Evolutionary conservation across 306 rosid genomes (phyloP), one percentile per base, ranked within the genome.

Genomic region (Quercus engelmannii): DNA sequence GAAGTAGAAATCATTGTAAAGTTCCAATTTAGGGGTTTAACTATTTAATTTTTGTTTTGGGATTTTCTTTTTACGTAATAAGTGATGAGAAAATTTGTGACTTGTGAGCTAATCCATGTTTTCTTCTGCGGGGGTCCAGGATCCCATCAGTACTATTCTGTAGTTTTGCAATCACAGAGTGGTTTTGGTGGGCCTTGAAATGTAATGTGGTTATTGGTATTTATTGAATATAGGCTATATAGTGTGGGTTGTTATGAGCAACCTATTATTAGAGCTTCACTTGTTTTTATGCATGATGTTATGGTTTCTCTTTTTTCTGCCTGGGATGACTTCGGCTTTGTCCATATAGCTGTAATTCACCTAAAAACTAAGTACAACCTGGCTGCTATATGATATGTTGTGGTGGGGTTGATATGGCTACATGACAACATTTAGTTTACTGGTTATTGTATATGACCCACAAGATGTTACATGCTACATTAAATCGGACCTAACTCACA

Each of bases 11-110:
- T 73, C 75, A 35, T 56, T 85, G 86, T 86, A 89, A 85, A 78
- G 81, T 87, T 83, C 81, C 73, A 86, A 63, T 77, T 84, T 84
- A 57, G 74, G 75, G 74, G 7, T 80, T 74, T 54, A 10, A 1
- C 33, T 38, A 15, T 61, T 52, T 31, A 68, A 56, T 64, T 80
- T 72, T 83, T 84, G 78, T 69, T 78, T 78, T 80, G 61, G 51
- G 76, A 33, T 79, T 77, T 61, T 67, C 64, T 78, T 68, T 75
- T 73, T 69, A 1, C 76, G 72, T 57, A 76, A 55, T 84, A 83
- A 80, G 52, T n/a, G 83, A 71, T 70, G 77, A 71, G 71, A 61
- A 77, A 78, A 73, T 80, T 74, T 81, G 78, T 75, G 74, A 55
- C 77, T 74, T 81, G 78, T 76, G 74, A 55, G 80, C 55, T 77